phyloP scores from a whole-genome alignment of 1,139 yeast species.

The Magnusiomyces paraingens region DNA sequence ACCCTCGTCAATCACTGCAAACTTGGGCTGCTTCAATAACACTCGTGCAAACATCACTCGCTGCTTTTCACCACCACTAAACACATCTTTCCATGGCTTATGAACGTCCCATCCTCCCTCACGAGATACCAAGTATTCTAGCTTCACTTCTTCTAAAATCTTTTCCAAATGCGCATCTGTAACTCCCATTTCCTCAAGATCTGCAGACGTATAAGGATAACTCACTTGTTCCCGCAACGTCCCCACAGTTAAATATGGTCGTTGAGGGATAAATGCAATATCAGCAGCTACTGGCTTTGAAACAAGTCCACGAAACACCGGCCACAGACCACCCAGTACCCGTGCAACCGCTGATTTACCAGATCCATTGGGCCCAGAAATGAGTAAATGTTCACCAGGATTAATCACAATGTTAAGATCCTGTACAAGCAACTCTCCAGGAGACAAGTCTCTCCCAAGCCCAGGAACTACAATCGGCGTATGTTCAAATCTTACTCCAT shows the following conservation, averaged over 20 bases:
- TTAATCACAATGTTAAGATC: conserved; percentile 59
- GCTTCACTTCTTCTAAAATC: conserved; percentile 66
- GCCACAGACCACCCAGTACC: conserved; percentile 87
- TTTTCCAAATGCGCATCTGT: conserved; percentile 64
- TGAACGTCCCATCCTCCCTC: conserved; percentile 56
- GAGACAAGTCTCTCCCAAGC: conserved; percentile 29
- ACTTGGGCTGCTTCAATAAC: conserved; percentile 71
- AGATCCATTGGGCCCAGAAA: conserved; percentile 81
- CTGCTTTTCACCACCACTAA: conserved; percentile 95
- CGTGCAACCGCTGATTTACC: conserved; percentile 88
- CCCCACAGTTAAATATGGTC: conserved; percentile 71
- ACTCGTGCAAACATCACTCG: conserved; percentile 85
- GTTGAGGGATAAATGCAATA: conserved; percentile 72
- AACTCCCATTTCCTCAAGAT: conserved; percentile 65
- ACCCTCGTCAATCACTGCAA: conserved; percentile 85
- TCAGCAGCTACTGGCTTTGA: conserved; percentile 74
- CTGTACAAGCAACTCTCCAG: conserved; percentile 46
- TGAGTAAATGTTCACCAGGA: conserved; percentile 64
- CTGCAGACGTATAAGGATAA: conserved; percentile 73
- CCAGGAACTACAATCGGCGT: conserved; percentile 77
- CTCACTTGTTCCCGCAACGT: conserved; percentile 82
- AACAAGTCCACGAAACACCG: conserved; percentile 72
- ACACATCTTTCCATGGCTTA: conserved; percentile 84
- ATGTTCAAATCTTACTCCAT: conserved; percentile 76
- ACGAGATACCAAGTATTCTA: conserved; percentile 66